Base-by-base conservation (phyloP, 805 yeast genomes). In the Candida nemodendra region DNA sequence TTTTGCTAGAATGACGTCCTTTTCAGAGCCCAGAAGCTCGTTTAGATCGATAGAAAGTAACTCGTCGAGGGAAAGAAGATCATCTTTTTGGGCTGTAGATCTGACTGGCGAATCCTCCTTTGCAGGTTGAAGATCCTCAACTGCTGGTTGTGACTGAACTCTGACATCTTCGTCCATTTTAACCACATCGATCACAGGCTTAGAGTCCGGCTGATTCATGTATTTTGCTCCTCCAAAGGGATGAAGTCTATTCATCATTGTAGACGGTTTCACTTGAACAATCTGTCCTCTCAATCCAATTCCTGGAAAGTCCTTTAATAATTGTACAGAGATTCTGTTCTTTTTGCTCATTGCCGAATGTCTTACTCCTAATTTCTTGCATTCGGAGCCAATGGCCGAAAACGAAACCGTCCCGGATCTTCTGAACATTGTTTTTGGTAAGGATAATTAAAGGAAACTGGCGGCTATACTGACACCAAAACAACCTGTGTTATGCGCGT, bases 221-320 rank as follows among this genome's bases (percentile, higher is more conserved):
- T 87, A 89, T 14, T 77, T 73, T 3, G 96, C 96, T 30, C 87
- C 84, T 52, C 85, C 81, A 43, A 68, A 53, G 29, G 77, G 76
- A 52, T 87, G 87, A 39, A 89, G 71, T 50, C 66, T 76, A 63
- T 85, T 86, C 56, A 91, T 77, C 96, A 89, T 89, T 45, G 76
- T 69, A 16, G 88, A 84, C 21, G 95, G 89, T 45, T 78, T 72
- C 14, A 89, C 96, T 24, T 74, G 67, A 19, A 83, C 71, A 30
- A 89, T 71, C 64, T 89, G 83, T 24, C 96, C 96, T 43, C 65
- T 67, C 16, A 65, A 65, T 15, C 95, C 95, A 39, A 81, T 62
- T 11, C 72, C 72, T 21, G 79, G 76, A 54, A 78, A 72, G 53
- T 85, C 85, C 52, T 69, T 73, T 42, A 86, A 68, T n/a, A 88